Percentiles rank a stretch among this genome's conserved stretches.
Evolutionary conservation across 139 green algal species (phyloP).

Genomic region (Coelastrella sp.): DNA sequence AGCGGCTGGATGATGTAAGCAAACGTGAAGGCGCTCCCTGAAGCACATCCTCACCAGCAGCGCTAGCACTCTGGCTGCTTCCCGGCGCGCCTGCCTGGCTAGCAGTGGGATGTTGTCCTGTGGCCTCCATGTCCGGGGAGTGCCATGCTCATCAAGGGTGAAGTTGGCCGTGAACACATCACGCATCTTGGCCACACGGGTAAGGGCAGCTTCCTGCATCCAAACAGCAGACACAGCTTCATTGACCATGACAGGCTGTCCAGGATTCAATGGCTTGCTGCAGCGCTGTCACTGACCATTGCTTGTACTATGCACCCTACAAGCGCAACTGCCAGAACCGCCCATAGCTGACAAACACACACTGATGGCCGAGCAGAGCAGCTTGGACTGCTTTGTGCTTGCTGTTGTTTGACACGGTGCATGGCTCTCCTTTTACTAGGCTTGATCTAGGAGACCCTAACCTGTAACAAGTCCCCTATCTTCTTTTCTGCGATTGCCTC

Average conservation of each 20-base stretch:
- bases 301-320: too few relatives aligned
- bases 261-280: too few relatives aligned
- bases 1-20: too few relatives aligned
- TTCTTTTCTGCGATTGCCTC: conserved; percentile 44
- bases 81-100: conserved; percentile 69
- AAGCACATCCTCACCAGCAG: conserved; percentile 61
- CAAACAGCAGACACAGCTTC: background rate
- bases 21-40: background rate
- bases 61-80: conserved; percentile 78
- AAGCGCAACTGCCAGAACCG: too few relatives aligned
- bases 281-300: too few relatives aligned
- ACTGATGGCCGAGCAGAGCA: too few relatives aligned
- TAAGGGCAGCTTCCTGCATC: conserved; percentile 82
- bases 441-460: background rate
- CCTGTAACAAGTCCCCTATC: conserved; percentile 49
- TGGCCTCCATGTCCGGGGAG: conserved; percentile 83
- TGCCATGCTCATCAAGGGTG: conserved; percentile 75
- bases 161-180: conserved; percentile 84
- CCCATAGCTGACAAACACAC: too few relatives aligned
- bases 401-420: too few relatives aligned
- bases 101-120: conserved; percentile 79
- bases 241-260: background rate
- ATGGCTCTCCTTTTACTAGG: too few relatives aligned
- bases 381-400: too few relatives aligned
- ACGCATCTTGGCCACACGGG: conserved; percentile 75